phyloP scores from a whole-genome alignment of 371 early-diverging fungal species.

The Circinella minor region DNA sequence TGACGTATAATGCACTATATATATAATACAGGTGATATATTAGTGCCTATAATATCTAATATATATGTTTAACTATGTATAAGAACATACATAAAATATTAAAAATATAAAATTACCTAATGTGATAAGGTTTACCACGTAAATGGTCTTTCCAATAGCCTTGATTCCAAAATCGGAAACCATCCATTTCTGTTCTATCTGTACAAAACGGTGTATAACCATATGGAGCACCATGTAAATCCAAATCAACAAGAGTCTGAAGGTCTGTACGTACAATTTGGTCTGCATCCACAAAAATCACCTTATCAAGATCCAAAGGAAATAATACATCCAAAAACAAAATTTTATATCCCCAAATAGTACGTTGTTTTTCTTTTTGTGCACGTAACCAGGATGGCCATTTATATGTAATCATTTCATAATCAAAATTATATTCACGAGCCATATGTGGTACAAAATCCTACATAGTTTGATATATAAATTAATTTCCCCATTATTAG shows the following conservation, averaged over 20 bases:
- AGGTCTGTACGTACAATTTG: constrained; percentile 96
- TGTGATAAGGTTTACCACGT: constrained; percentile 92
- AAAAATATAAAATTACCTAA: constrained; percentile 45
- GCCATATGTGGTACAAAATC: constrained; percentile 91
- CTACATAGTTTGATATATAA: constrained; percentile 18
- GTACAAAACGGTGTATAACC: constrained; percentile 97
- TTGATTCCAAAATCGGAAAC: constrained; percentile 95
- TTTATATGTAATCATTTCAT: constrained; percentile 94
- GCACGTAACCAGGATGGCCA: constrained; percentile 96
- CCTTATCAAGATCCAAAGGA: constrained; percentile 90
- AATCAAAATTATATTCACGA: constrained; percentile 81
- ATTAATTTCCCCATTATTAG: too few species aligned
- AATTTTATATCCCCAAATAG: constrained; percentile 98
- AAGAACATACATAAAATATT: too few species aligned
- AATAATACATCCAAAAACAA: constrained; percentile 96
- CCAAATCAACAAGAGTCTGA: constrained; percentile 88
- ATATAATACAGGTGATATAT: neutral
- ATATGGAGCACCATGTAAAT: constrained; percentile 91
- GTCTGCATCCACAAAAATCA: constrained; percentile 98
- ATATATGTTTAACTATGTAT: too few species aligned
- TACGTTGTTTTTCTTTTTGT: constrained; percentile 94
- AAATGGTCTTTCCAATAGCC: constrained; percentile 95
- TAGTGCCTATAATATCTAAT: neutral
- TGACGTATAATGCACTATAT: constrained; percentile 86
- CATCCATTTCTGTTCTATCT: constrained; percentile 92